phyloP scores from a whole-genome alignment of 768 basidiomycete genomes.

The Strobilomyces echinocephalus region DNA sequence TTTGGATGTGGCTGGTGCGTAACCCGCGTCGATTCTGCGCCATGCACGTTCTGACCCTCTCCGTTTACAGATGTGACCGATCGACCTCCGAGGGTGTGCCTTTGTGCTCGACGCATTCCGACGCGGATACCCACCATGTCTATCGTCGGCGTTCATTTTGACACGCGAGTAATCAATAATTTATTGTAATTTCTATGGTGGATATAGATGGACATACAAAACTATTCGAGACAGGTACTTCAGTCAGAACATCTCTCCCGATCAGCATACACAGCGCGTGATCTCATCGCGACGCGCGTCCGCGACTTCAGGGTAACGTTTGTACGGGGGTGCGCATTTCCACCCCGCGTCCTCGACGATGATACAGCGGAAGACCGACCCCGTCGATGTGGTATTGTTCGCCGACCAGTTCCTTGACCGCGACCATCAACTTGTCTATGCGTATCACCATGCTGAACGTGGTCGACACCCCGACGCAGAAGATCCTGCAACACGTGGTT shows the following conservation, averaged over 20 bases:
- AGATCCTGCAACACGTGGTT: slow-evolving; percentile 41
- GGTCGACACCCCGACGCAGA: slow-evolving; percentile 70
- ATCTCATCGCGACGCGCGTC: not conserved
- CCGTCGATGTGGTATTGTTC: slow-evolving; percentile 83
- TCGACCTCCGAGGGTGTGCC: not conserved
- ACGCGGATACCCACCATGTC: too few species aligned
- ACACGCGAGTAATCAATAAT: not conserved
- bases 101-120: not conserved
- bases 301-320: not conserved
- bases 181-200: too few species aligned
- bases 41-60: not conserved
- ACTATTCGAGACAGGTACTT: too few species aligned
- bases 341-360: slow-evolving; percentile 21
- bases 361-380: slow-evolving; percentile 36
- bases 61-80: slow-evolving; percentile 8
- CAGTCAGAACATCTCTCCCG: not conserved
- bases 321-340: slow-evolving; percentile 22
- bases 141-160: not conserved
- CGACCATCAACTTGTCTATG: slow-evolving; percentile 73
- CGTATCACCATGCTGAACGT: slow-evolving; percentile 63
- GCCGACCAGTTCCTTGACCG: slow-evolving; percentile 70
- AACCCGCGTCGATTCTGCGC: not conserved
- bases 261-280: too few species aligned
- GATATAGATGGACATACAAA: too few species aligned
- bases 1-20: slow-evolving; percentile 30